Base-by-base conservation (phyloP, 345 rosid genomes). In the Citrus trifoliata region DNA sequence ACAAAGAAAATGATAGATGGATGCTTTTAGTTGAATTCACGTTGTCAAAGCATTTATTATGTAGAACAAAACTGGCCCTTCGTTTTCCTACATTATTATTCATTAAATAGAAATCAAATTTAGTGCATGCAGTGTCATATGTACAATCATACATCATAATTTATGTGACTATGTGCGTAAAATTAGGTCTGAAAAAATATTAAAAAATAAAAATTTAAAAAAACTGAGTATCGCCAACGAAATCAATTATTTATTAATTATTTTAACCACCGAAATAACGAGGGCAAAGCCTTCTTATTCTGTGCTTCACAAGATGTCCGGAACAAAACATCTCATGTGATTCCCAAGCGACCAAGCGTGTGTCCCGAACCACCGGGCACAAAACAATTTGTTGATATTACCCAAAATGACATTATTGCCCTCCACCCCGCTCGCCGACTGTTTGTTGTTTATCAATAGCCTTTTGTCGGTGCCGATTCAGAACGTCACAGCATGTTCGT, bases 391-490 rank as follows among this genome's bases (percentile, higher is more conserved):
- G 35, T 28, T n/a, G 25, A 1, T 42, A 3, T 10, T 0, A 3
- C 0, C 10, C 10, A 7, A 80, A 67, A 56, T 38, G 74, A 68
- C 79, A 48, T 4, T 80, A 35, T 7, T 80, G 19, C 65, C 79
- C 79, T 16, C 64, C 1, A 0, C 37, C 56, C 19, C 33, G 8
- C 79, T 28, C 59, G 40, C 60, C 83, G 66, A 75, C 76, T 33
- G 60, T 27, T 27, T 22, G 2, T 37, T 42, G 4, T 7, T 59
- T 30, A 58, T 42, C 79, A 27, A 1, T 35, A 30, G 16, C 76
- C 10, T 46, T 2, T 2, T 56, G 73, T 76, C 83, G 80, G 83
- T 70, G 83, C 73, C 65, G 76, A 32, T 58, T 14, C 19, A 18
- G 56, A 35, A 27, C 48, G n/a, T 25, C 4, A 55, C 14, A 28